Base-by-base conservation (phyloP, 805 yeast species). In the Wickerhamiella brachini region DNA sequence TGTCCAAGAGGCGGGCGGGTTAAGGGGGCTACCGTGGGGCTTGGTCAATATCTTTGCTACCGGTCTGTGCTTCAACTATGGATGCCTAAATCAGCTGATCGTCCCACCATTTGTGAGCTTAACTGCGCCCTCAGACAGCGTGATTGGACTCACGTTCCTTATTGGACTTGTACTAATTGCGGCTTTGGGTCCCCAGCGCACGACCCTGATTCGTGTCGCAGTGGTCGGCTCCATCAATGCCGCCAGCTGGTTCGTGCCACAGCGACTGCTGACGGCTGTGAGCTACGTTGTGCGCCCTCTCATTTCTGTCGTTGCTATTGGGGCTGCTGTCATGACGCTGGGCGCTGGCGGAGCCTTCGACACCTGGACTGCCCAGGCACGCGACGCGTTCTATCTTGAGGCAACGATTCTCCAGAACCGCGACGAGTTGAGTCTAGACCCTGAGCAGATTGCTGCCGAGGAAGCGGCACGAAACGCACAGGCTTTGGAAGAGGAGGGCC, bases 361-460 rank as follows among this genome's bases (percentile, higher is more conserved):
- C 4, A 37, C 20, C 18, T 37, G 41, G 41, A 37, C 18, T 10
- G 3, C 15, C 18, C 4, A 7, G 41, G 41, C 41, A 15, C 47
- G 54, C n/a, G 52, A 49, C 23, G 23, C 45, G 24, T 24, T 24
- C 20, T 49, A 52, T 41, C 48, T 52, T 3, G 54, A 52, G 12
- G 48, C 44, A 1, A 43, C 45, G 2, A 52, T 49, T 46, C 46
- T 53, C n/a, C 37, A 42, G 13, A 53, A 53, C 49, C 48, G 42
- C 45, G 44, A 44, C 34, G 26, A 24, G 5, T 8, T 24, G 26
- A 5, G 8, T 24, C n/a, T n/a, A n/a, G n/a, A n/a, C n/a, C n/a
- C n/a, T n/a, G n/a, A n/a, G n/a, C n/a, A n/a, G n/a, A n/a, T n/a
- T n/a, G n/a, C n/a, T n/a, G n/a, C n/a, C n/a, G n/a, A n/a, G n/a